Evolutionary conservation across 352 stramenopile genomes (phyloP), one percentile per base, ranked within the genome.

Genomic region (Phytophthora cactorum): DNA sequence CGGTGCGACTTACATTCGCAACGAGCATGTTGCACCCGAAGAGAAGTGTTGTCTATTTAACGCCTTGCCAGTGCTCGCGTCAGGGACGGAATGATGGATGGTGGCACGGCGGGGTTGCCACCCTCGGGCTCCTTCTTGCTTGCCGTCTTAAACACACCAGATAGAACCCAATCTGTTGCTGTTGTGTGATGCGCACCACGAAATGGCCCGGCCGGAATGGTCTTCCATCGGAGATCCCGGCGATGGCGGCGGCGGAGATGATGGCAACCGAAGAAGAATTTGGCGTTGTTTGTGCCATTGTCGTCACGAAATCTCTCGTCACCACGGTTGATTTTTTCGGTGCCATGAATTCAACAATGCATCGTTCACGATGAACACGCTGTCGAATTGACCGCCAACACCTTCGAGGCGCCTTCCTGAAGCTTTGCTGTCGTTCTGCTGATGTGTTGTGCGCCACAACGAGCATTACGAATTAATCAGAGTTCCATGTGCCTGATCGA

Each of bases 11-110:
- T 34, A 34, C 29, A 7, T 39, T 39, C 34, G 34, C 22, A 39
- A 39, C 9, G 34, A 39, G 34, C 34, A 39, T 39, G 34, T 39
- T 14, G 34, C 34, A 39, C 9, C 9, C 7, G 34, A 39, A 14
- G 34, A 39, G 34, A 39, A 39, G 34, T 39, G 34, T 39, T 39
- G 34, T 39, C 34, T 39, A 12, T 4, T 10, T 39, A 12, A 4
- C 10, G 34, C 10, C 34, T 12, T 39, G 34, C 12, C 22, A 39
- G 9, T 39, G 12, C 46, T 38, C n/a, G 34, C n/a, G 25, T n/a
- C 6, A 43, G 27, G 15, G 22, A 31, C 38, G 29, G 55, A 46
- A 47, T 58, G 58, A 59, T 66, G 36, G 49, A 65, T 65, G 49
- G 58, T 57, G 34, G 36, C 47, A 46, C 47, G 8, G 46, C 36